These are phyloP conservation scores for Termitomyces heimii DNA, from an alignment of 768 basidiomycete species.

Conservation along the genomic window DNA sequence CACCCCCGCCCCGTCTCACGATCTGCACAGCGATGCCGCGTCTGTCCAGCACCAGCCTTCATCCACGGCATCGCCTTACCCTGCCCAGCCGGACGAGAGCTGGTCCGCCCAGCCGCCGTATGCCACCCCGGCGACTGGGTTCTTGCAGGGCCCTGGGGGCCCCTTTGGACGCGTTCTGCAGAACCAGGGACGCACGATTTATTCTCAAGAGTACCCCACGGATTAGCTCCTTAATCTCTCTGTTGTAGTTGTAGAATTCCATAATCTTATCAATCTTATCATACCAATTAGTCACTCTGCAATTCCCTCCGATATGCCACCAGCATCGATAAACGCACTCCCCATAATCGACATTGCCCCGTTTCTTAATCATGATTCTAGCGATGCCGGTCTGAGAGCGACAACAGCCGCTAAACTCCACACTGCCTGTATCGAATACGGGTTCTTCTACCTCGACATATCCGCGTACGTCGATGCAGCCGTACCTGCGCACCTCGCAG, in stretches of 20 bases:
- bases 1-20: conserved; percentile 17
- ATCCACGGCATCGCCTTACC: conserved; percentile 13
- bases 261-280: conserved; percentile 19
- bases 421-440: conserved; percentile 67
- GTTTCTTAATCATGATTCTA: conserved; percentile 37
- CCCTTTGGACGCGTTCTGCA: conserved; percentile 34
- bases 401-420: conserved; percentile 57
- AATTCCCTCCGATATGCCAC: background rate
- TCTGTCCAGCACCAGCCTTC: conserved; percentile 14
- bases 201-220: conserved; percentile 35
- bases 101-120: conserved; percentile 28
- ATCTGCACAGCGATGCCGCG: conserved; percentile 5
- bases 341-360: conserved; percentile 74
- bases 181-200: conserved; percentile 60
- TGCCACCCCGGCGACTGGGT: conserved; percentile 40
- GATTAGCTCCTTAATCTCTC: conserved; percentile 9
- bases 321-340: conserved; percentile 25
- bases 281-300: background rate
- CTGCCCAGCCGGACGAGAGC: conserved; percentile 11
- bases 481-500: conserved; percentile 61
- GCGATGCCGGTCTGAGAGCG: conserved; percentile 30
- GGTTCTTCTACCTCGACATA: conserved; percentile 87
- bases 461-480: conserved; percentile 46
- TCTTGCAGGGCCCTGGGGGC: conserved; percentile 36
- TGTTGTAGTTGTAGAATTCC: conserved; percentile 4